Conservation (phyloP, 1,284 basidiomycete genomes). For the Ustilago hordei region DNA sequence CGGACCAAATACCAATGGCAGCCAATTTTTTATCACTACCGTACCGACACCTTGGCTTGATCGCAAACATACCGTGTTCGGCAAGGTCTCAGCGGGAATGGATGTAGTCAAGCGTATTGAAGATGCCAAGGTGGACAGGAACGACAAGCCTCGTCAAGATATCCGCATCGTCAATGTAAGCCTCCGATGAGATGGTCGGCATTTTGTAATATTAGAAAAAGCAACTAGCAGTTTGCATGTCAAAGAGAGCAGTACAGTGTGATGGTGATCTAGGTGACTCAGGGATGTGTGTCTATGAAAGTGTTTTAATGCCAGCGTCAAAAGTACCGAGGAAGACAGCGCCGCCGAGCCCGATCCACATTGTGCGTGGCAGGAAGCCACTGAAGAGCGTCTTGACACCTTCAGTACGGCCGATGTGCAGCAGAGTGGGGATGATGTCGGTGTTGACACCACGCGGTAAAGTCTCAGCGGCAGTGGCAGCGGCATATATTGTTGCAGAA, state of each 20-base stretch:
- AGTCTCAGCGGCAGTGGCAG: conserved; percentile 2
- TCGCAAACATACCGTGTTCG: conserved; percentile 75
- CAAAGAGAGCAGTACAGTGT: neutral
- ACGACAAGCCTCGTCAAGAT: conserved; percentile 69
- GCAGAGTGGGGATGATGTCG: conserved; percentile 67
- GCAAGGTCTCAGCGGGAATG: conserved; percentile 72
- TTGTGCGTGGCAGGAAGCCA: conserved; percentile 88
- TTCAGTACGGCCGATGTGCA: conserved; percentile 78
- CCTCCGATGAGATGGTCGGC: conserved; percentile 17
- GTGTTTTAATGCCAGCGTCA: conserved; percentile 72
- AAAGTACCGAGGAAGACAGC: conserved; percentile 96
- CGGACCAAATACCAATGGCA: conserved; percentile 91
- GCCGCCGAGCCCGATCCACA: conserved; percentile 96
- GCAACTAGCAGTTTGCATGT: neutral
- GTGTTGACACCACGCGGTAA: conserved; percentile 55
- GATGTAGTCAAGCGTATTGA: conserved; percentile 83
- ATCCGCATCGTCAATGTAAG: conserved; percentile 49
- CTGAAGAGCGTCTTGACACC: conserved; percentile 83
- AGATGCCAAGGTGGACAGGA: conserved; percentile 73
- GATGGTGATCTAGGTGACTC: neutral
- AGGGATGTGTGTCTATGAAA: conserved; percentile 28
- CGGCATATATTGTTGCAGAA: neutral
- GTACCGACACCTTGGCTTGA: conserved; percentile 92
- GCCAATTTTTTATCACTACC: conserved; percentile 98
- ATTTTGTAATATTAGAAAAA: neutral